These are phyloP conservation scores for Xylaria sp. DNA, from an alignment of 495 filamentous ascomycete species.

Conservation along the genomic window DNA sequence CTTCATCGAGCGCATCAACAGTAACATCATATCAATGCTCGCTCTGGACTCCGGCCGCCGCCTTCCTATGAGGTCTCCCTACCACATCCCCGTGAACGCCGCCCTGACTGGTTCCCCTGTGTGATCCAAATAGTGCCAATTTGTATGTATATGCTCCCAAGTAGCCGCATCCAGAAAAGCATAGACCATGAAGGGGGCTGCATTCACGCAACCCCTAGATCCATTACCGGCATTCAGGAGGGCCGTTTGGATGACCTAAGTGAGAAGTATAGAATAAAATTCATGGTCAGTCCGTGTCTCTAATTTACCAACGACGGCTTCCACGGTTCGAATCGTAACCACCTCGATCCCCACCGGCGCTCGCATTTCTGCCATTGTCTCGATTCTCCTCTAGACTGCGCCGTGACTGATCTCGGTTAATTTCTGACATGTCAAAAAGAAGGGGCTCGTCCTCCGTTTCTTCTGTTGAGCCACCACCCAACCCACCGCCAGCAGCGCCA, in stretches of 20 bases:
- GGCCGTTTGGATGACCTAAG: not conserved
- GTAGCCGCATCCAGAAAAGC: conserved; percentile 22
- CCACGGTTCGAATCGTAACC: conserved; percentile 43
- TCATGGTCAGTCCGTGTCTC: not conserved
- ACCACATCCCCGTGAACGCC: conserved; percentile 27
- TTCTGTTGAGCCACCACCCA: conserved; percentile 49
- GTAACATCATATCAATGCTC: conserved; percentile 34
- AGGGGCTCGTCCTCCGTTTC: conserved; percentile 79
- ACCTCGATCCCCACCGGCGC: conserved; percentile 40
- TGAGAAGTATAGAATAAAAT: conserved; percentile 9
- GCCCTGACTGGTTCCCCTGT: conserved; percentile 8
- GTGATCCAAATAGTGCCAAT: conserved; percentile 26
- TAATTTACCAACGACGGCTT: conserved; percentile 41
- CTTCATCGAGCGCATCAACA: conserved; percentile 42
- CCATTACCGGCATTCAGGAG: not conserved
- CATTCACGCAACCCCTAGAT: not conserved
- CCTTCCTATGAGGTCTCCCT: conserved; percentile 15
- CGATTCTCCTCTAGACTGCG: conserved; percentile 76
- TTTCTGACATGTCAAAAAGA: conserved; percentile 88
- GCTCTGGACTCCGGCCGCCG: conserved; percentile 43
- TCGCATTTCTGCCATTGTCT: conserved; percentile 48
- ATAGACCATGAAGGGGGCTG: not conserved
- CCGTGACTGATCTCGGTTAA: conserved; percentile 66
- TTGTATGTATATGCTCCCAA: conserved; percentile 16
- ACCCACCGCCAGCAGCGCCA: conserved; percentile 54